Conservation (phyloP, 148 eudicot genomes). For the Arctostaphylos glauca region DNA sequence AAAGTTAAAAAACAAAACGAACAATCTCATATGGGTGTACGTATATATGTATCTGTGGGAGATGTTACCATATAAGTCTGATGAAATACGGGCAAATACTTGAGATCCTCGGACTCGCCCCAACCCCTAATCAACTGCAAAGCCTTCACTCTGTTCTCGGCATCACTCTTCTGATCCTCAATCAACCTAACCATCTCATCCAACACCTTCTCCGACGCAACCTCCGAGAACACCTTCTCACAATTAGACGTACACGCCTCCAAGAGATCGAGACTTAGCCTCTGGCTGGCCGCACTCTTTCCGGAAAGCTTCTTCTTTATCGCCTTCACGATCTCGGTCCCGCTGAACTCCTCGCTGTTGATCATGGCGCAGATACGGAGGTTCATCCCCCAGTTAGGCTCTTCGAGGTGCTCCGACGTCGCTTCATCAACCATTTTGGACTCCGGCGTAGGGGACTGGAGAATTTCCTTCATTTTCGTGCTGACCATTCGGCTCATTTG, state of each 20-base stretch:
- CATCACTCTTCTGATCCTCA: slow-evolving; percentile 51
- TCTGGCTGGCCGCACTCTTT: slow-evolving; percentile 34
- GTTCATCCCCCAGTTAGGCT: slow-evolving; percentile 86
- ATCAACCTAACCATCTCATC: slow-evolving; percentile 83
- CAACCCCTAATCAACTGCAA: slow-evolving; percentile 84
- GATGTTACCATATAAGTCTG: slow-evolving; percentile 74
- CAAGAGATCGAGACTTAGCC: slow-evolving; percentile 60
- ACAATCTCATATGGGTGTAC: background rate
- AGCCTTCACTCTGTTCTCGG: slow-evolving; percentile 49
- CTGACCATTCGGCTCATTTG: slow-evolving; percentile 64
- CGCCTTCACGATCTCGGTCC: slow-evolving; percentile 63
- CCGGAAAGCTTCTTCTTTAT: slow-evolving; percentile 62
- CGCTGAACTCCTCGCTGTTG: slow-evolving; percentile 50
- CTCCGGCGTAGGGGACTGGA: slow-evolving; percentile 72
- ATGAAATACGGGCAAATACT: slow-evolving; percentile 80
- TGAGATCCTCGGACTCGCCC: slow-evolving; percentile 86
- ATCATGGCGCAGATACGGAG: slow-evolving; percentile 72
- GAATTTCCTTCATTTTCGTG: slow-evolving; percentile 56
- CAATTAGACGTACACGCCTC: slow-evolving; percentile 81
- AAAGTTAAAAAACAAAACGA: too few species aligned
- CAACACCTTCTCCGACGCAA: slow-evolving; percentile 85
- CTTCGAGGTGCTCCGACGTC: slow-evolving; percentile 46
- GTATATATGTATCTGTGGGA: background rate
- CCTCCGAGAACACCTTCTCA: slow-evolving; percentile 89
- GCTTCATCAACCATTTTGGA: slow-evolving; percentile 87